Base-by-base conservation (phyloP, 148 eudicot species). In the Dianthus caryophyllus region DNA sequence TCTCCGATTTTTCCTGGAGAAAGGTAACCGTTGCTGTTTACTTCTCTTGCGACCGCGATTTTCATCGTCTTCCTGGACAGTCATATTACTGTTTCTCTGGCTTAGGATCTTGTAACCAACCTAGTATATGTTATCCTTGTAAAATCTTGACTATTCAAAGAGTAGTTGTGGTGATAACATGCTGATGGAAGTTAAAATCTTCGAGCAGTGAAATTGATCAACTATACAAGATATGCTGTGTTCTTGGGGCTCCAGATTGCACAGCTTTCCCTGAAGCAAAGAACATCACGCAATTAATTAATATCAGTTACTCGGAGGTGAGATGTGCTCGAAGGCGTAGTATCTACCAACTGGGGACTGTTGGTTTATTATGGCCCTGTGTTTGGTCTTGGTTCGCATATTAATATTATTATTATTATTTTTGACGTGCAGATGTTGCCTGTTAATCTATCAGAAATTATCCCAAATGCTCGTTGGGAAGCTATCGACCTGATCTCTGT, bases 1-100 rank as follows among this genome's bases (percentile, higher is more conserved):
- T 73, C 84, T 74, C 99, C 97, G 44, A 73, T 94, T 43, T 94
- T 94, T 68, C 97, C 99, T 13, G 99, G 99, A 39, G 90, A 84
- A 82, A 90, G 99, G 99, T 93, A 71, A 78, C 67, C 36, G 36
- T 29, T 73, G 17, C 24, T n/a, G n/a, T n/a, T n/a, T n/a, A n/a
- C n/a, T n/a, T n/a, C n/a, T n/a, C n/a, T n/a, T n/a, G n/a, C n/a
- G n/a, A n/a, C n/a, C n/a, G n/a, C n/a, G n/a, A n/a, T n/a, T n/a
- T n/a, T n/a, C n/a, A n/a, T n/a, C n/a, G n/a, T n/a, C n/a, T n/a
- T n/a, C n/a, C n/a, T n/a, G n/a, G n/a, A n/a, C n/a, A n/a, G n/a
- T n/a, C n/a, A n/a, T n/a, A n/a, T n/a, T n/a, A n/a, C n/a, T n/a
- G n/a, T n/a, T n/a, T n/a, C n/a, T n/a, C n/a, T n/a, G n/a, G n/a